Evolutionary conservation across 176 grass and related monocot genomes (phyloP), one percentile per base, ranked within the genome.

Genomic region (Oryza officinalis): DNA sequence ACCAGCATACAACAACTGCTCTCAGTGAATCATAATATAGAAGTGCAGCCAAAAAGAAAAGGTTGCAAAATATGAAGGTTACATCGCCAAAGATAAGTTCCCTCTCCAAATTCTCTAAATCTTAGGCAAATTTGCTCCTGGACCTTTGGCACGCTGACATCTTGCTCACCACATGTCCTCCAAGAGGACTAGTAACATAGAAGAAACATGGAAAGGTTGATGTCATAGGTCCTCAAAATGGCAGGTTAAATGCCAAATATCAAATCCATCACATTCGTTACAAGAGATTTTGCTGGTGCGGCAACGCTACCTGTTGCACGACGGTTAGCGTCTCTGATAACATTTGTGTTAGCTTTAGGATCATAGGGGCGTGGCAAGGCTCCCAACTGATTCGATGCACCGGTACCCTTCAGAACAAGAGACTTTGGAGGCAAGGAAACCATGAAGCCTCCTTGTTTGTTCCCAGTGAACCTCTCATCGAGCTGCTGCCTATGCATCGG

Each of bases 261-360:
- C 69, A 97, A 46, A 76, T 97, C 95, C 86, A 91, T 84, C 22
- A 94, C 92, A 77, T 91, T 97, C 2, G 92, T 83, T 49, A 94
- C 50, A 89, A 94, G 41, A 20, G 95, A 97, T 61, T 94, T 97
- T 26, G 81, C 81, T 71, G 95, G 95, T 2, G 70, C 83, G 3
- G 95, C 95, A 40, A 94, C 78, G 0, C 77, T 92, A 81, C 86
- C 81, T 18, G 79, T 79, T 77, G 88, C 46, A 43, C 49, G 88
- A 17, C 83, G 83, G 5, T 65, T 75, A 50, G 46, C 87, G 27
- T 88, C 92, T 67, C 81, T 83, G 74, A 40, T 73, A 79, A 57
- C 60, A 20, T 84, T 83, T 71, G 86, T 64, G 50, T 77, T 79
- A 30, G 69, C 84, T 80, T 90, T 94, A 0, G 85, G 87, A 28